A percentile compares a stretch with the other conserved stretches of the same genome.
Conservation (phyloP, 2,329 filamentous ascomycete genomes). For the Aspergillus floridensis region DNA sequence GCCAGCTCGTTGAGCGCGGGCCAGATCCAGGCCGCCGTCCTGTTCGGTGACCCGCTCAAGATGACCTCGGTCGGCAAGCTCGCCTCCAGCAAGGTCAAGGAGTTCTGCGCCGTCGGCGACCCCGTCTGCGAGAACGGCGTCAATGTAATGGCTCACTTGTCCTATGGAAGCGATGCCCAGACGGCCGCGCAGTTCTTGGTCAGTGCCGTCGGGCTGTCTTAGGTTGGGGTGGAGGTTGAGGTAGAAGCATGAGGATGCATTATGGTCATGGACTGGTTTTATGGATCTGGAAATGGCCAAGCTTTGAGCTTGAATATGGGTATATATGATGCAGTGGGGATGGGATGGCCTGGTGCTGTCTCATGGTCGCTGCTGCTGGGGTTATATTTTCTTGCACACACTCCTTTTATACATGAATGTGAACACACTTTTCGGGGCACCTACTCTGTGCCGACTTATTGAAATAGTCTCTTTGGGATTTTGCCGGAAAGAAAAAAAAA, state of each 20-base stretch:
- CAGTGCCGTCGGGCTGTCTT: slow-evolving; percentile 20
- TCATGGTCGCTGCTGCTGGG: not conserved
- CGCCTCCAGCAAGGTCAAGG: slow-evolving; percentile 43
- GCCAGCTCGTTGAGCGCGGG: slow-evolving; percentile 29
- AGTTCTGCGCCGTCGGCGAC: slow-evolving; percentile 52
- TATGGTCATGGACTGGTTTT: not conserved
- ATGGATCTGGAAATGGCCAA: not conserved
- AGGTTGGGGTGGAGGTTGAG: not conserved
- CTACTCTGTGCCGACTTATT: no score
- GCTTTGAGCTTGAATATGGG: no score
- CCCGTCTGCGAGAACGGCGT: slow-evolving; percentile 51
- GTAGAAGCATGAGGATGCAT: not conserved
- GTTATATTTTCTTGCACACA: not conserved
- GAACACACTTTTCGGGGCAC: not conserved
- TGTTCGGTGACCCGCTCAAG: slow-evolving; percentile 50
- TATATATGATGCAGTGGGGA: not conserved
- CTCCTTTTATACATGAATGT: not conserved
- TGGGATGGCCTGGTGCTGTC: not conserved
- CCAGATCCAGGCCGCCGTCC: slow-evolving; percentile 42
- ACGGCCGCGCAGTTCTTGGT: slow-evolving; percentile 41
- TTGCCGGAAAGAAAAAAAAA: no score
- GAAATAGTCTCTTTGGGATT: no score
- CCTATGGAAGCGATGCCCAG: slow-evolving; percentile 38
- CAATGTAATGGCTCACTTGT: slow-evolving; percentile 43
- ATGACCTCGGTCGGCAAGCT: slow-evolving; percentile 39